Conservation (phyloP, 192 early-diverging fungal genomes). For the Gaertneriomyces semiglobifer region DNA sequence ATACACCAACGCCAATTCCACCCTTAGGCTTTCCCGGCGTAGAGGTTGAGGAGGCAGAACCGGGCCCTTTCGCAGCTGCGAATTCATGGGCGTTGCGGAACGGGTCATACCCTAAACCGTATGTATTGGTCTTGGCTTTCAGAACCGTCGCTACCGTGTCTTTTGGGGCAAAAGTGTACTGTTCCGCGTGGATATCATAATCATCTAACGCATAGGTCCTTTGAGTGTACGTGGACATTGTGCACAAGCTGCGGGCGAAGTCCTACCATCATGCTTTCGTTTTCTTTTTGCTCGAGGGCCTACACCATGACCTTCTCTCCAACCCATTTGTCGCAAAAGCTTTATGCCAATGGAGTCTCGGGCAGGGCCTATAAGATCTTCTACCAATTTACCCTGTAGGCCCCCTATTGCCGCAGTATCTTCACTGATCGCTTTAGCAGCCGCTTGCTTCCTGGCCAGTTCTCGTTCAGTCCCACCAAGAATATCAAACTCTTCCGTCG, state of each 20-base stretch:
- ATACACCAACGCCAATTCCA: constrained; percentile 64
- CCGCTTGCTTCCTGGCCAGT: constrained; percentile 44
- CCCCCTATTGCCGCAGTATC: constrained; percentile 46
- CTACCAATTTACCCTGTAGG: constrained; percentile 47
- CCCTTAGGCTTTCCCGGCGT: constrained; percentile 2
- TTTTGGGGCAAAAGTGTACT: constrained; percentile 63
- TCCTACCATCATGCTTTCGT: constrained; percentile 19
- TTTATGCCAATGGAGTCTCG: constrained; percentile 63
- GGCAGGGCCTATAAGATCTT: constrained; percentile 60
- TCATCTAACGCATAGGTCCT: constrained; percentile 21
- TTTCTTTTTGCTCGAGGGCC: constrained; percentile 64
- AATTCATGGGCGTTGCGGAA: constrained; percentile 66
- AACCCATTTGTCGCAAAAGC: constrained; percentile 79
- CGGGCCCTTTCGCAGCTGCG: constrained; percentile 2
- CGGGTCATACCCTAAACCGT: constrained; percentile 71
- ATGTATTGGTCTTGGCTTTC: constrained; percentile 45
- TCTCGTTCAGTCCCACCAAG: constrained; percentile 63
- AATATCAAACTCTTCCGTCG: constrained; percentile 69
- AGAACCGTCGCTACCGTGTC: constrained; percentile 41
- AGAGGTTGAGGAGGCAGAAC: too few species aligned
- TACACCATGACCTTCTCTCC: constrained; percentile 82
- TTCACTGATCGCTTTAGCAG: constrained; percentile 37
- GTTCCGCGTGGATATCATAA: constrained; percentile 50
- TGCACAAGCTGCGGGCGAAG: too few species aligned
- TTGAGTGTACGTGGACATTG: neutral